Base-by-base conservation (phyloP, 352 stramenopile species). In the Globisporangium mamillatum region DNA sequence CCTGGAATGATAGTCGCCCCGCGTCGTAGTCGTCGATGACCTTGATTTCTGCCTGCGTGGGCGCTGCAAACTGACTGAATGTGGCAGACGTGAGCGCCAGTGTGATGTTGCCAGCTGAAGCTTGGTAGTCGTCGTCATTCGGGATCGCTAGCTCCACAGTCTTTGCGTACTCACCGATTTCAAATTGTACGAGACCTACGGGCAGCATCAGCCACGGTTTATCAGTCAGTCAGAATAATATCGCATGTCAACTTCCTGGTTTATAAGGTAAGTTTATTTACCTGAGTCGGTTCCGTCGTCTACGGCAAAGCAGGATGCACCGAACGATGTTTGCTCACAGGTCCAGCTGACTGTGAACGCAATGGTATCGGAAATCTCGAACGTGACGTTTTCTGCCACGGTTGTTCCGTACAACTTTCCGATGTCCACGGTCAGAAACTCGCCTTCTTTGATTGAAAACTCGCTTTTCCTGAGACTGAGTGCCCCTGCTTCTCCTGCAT, bases 21-120 rank as follows among this genome's bases (percentile, higher is more conserved):
- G 75, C 72, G 41, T 86, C 77, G 6, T 69, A 62, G 44, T 82
- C 72, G 61, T 84, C 78, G 29, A 75, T 20, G 6, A 83, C 73
- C 16, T 63, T 24, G 1, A 88, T 64, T 20, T 68, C 55, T 20
- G 60, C 63, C 6, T 68, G 67, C 0, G 66, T 60, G 2, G 6
- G n/a, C 1, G 54, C 7, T 24, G 41, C 68, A 2, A 85, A 27
- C 1, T 50, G 27, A 44, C 72, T 82, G 1, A 18, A 24, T 3
- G 75, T 61, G 22, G 73, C 64, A 18, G 61, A 60, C 16, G 56
- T 46, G 4, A 86, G 44, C 18, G 57, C 48, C 5, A 88, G 9
- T 0, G 57, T 72, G 22, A 86, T 50, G 9, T 72, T 66, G 0
- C 77, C 57, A 36, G 78, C 65, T 14, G 41, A 32, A 9, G 44